Evolutionary conservation across 140 eudicot genomes (phyloP).

Genomic region (Stevia rebaudiana): DNA sequence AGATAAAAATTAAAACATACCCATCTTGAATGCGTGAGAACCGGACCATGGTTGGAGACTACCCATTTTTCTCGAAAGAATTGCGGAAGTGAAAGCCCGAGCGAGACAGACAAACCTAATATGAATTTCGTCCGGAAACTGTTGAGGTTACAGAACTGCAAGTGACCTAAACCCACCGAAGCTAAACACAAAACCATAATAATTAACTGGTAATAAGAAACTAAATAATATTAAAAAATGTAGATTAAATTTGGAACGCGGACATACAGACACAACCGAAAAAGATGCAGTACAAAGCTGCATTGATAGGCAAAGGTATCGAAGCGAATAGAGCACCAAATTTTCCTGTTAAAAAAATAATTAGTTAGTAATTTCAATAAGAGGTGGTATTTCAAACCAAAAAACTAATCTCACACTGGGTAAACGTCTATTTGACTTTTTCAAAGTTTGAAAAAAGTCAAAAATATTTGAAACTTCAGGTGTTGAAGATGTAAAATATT

Average conservation of each 20-base stretch:
- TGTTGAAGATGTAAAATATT: too few species aligned
- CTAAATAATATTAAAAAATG: not conserved
- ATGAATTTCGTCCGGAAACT: slow-evolving; percentile 70
- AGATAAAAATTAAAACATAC: slow-evolving; percentile 18
- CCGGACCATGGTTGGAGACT: slow-evolving; percentile 30
- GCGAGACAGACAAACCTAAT: slow-evolving; percentile 59
- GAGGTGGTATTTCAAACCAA: too few species aligned
- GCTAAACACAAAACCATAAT: slow-evolving; percentile 36
- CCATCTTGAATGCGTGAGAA: slow-evolving; percentile 61
- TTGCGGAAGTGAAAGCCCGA: slow-evolving; percentile 66
- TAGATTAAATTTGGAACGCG: not conserved
- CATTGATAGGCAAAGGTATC: slow-evolving; percentile 59
- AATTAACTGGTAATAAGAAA: not conserved
- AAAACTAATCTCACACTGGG: too few species aligned
- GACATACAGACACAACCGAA: slow-evolving; percentile 73
- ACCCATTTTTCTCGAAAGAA: slow-evolving; percentile 52
- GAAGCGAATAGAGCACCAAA: slow-evolving; percentile 83
- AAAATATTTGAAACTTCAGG: too few species aligned
- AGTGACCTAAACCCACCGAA: slow-evolving; percentile 64
- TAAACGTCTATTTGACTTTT: too few species aligned
- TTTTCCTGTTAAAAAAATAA: slow-evolving; percentile 43
- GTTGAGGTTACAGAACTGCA: slow-evolving; percentile 85
- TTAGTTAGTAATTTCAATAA: too few species aligned
- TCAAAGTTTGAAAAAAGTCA: too few species aligned
- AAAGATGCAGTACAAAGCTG: slow-evolving; percentile 63